These are phyloP conservation scores for Sextonia rubra DNA, from an alignment of 164 flowering plant genomes.

Conservation along the genomic window DNA sequence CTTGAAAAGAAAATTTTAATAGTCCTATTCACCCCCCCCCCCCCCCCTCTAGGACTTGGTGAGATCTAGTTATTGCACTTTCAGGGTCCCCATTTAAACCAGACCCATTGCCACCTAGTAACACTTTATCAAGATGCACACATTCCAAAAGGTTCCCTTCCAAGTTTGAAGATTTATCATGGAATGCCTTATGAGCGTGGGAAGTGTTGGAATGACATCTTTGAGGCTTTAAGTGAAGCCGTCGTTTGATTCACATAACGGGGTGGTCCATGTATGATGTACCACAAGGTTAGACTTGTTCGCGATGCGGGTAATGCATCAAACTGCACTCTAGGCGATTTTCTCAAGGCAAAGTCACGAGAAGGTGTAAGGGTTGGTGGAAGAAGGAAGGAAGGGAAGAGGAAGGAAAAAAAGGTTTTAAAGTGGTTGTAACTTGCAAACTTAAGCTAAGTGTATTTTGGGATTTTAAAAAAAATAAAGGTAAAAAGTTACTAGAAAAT, in stretches of 20 bases:
- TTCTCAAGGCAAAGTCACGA: slow-evolving; percentile 79
- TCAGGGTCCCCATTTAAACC: too few species aligned
- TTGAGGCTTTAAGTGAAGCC: slow-evolving; percentile 78
- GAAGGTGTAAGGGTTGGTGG: slow-evolving; percentile 97
- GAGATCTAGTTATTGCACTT: too few species aligned
- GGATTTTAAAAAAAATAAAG: too few species aligned
- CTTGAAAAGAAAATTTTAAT: too few species aligned
- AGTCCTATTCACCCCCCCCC: too few species aligned
- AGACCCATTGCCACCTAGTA: too few species aligned
- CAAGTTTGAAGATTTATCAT: slow-evolving; percentile 52
- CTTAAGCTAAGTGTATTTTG: too few species aligned
- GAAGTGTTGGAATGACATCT: slow-evolving; percentile 86
- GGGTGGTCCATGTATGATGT: slow-evolving; percentile 99
- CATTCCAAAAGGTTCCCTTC: slow-evolving; percentile 82
- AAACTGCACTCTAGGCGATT: slow-evolving; percentile 66
- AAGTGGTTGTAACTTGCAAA: too few species aligned
- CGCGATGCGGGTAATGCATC: slow-evolving; percentile 45
- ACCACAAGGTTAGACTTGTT: slow-evolving; percentile 74
- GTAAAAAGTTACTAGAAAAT: too few species aligned
- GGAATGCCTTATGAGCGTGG: slow-evolving; percentile 76
- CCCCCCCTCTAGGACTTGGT: too few species aligned
- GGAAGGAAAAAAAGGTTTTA: too few species aligned
- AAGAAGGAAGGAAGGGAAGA: too few species aligned
- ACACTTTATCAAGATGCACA: slow-evolving; percentile 96
- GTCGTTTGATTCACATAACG: slow-evolving; percentile 67